phyloP scores from a whole-genome alignment of 345 rosid genomes.

The Noccaea bulbosa region DNA sequence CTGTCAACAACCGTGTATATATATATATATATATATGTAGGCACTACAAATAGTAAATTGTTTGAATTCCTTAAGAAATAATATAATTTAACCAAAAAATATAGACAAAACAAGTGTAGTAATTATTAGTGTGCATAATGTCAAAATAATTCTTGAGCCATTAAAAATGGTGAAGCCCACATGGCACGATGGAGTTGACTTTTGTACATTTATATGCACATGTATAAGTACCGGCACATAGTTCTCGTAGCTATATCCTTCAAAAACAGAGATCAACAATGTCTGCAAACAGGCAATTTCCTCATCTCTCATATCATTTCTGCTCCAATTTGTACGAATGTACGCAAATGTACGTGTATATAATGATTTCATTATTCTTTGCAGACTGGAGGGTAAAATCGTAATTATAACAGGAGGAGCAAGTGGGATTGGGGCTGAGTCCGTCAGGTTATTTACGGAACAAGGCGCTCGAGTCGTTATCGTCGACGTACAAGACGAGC shows the following conservation, averaged over 20 bases:
- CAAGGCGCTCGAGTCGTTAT: conserved; percentile 72
- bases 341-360: not conserved
- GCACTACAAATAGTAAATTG: not conserved
- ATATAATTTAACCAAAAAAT: not conserved
- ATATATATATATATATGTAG: not conserved
- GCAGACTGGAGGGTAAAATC: conserved; percentile 84
- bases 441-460: conserved; percentile 62
- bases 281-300: conserved; percentile 33
- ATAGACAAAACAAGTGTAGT: not conserved
- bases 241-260: not conserved
- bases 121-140: conserved; percentile 18
- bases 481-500: conserved; percentile 74
- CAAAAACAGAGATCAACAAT: conserved; percentile 27
- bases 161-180: conserved; percentile 39
- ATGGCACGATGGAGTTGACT: conserved; percentile 44
- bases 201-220: conserved; percentile 4
- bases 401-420: conserved; percentile 88
- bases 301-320: not conserved
- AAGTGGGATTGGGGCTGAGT: conserved; percentile 87
- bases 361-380: not conserved
- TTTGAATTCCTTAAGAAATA: no score
- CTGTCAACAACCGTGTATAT: no score
- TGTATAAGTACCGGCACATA: conserved; percentile 29
- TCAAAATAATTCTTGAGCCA: conserved; percentile 43
- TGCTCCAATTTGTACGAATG: not conserved